Percentiles rank a stretch among this genome's conserved stretches.
phyloP scores from a whole-genome alignment of 164 flowering plant species.

The Piper betle region DNA sequence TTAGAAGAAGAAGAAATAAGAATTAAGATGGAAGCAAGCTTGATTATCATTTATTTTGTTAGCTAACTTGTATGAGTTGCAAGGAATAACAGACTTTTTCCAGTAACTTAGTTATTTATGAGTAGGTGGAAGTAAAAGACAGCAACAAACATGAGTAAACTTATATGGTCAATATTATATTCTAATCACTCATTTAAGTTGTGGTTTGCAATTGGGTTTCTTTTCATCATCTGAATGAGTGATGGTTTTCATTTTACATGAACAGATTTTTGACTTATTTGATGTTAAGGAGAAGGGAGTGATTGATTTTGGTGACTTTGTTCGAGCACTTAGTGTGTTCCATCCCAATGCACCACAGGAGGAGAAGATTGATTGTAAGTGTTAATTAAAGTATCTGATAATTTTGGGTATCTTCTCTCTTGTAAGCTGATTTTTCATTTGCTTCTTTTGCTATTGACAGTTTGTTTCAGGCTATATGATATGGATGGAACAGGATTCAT shows the following conservation, averaged over 20 bases:
- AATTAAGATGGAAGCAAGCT: no score
- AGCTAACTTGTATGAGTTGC: no score
- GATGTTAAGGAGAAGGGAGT: slow-evolving; percentile 76
- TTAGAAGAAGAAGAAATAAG: no score
- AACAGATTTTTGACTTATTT: slow-evolving; percentile 86
- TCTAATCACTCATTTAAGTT: no score
- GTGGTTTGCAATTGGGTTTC: neutral
- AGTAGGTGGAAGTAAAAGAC: no score
- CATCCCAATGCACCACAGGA: slow-evolving; percentile 84
- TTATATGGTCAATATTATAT: no score
- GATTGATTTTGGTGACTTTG: slow-evolving; percentile 94
- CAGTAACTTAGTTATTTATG: no score
- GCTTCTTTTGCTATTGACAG: slow-evolving; percentile 19
- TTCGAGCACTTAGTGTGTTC: slow-evolving; percentile 72
- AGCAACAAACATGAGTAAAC: no score
- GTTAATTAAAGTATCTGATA: neutral
- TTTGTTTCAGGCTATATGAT: slow-evolving; percentile 84
- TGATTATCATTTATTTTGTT: no score
- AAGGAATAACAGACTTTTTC: no score
- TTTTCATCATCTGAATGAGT: neutral
- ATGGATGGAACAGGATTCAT: slow-evolving; percentile 84
- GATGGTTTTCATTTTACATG: slow-evolving; percentile 8
- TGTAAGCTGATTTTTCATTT: neutral
- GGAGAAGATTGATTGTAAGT: slow-evolving; percentile 87
- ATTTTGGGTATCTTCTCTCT: neutral